A percentile compares a stretch with the other conserved stretches of the same genome.
phyloP scores from a whole-genome alignment of 768 basidiomycete species.

The Tubosaeta sp. region DNA sequence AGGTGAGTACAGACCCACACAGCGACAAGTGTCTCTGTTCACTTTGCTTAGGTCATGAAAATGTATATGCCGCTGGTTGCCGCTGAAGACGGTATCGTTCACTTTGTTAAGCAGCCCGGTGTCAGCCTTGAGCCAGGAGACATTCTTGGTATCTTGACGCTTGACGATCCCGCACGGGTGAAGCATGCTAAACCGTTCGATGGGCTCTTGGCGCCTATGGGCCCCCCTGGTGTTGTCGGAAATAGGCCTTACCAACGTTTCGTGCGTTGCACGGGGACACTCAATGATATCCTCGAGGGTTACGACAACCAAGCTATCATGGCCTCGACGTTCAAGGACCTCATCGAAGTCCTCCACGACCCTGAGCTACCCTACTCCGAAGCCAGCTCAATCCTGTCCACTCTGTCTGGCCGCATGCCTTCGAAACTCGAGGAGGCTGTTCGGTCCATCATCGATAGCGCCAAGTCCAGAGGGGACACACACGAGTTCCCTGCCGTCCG shows the following conservation, averaged over 20 bases:
- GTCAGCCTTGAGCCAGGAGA: slow-evolving; percentile 96
- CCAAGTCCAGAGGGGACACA: slow-evolving; percentile 65
- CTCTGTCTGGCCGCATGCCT: slow-evolving; percentile 91
- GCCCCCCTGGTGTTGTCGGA: slow-evolving; percentile 78
- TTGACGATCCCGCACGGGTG: slow-evolving; percentile 94
- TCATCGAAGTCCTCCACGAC: slow-evolving; percentile 76
- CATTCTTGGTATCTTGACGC: slow-evolving; percentile 92
- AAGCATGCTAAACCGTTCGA: slow-evolving; percentile 99
- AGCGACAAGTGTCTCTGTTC: neutral
- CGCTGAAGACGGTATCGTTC: slow-evolving; percentile 88
- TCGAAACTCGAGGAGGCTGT: slow-evolving; percentile 85
- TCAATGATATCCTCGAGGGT: slow-evolving; percentile 91
- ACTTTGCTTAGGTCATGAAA: slow-evolving; percentile 76
- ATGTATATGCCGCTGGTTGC: slow-evolving; percentile 99
- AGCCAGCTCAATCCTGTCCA: slow-evolving; percentile 74
- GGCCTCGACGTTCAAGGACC: slow-evolving; percentile 80
- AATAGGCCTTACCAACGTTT: slow-evolving; percentile 89
- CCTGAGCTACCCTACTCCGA: slow-evolving; percentile 88
- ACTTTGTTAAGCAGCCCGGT: slow-evolving; percentile 97
- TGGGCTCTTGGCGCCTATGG: slow-evolving; percentile 85
- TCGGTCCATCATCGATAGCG: slow-evolving; percentile 69
- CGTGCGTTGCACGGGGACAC: slow-evolving; percentile 62
- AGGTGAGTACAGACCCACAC: slow-evolving; percentile 47
- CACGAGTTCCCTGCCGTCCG: slow-evolving; percentile 89
- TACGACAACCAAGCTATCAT: slow-evolving; percentile 96